Base-by-base conservation (phyloP, 2,329 filamentous ascomycete species). In the Alternaria viburni region DNA sequence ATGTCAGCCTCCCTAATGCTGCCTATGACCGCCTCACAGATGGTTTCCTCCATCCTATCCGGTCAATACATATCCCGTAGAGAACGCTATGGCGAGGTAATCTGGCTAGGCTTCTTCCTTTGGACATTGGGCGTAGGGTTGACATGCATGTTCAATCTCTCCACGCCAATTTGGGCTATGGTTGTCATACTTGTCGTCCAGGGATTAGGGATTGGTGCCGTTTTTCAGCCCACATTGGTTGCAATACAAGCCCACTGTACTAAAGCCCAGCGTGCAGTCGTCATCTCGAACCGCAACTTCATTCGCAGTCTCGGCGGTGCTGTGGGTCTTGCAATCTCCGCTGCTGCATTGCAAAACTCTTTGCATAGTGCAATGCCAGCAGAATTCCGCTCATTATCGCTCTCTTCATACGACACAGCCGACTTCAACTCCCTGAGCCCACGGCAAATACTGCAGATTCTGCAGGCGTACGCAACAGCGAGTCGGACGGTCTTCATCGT, bases 201-300 rank as follows among this genome's bases (percentile, higher is more conserved):
- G 10, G 74, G 74, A 15, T 28, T 65, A 7, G 71, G 70, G 15
- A 79, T 88, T 1, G 88, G 88, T 1, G 82, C 81, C 61, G 80
- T 82, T 6, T 85, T 86, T 65, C 85, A 86, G 62, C 84, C 85
- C 9, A 36, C 56, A n/a, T 58, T 64, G 19, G 36, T 54, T 17
- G 61, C 61, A 82, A 74, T 87, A 13, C 87, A 89, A 71, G 86
- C 87, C 0, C 72, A 76, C 41, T 70, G 68, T 21, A 80, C 82
- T 1, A 87, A 87, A 71, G 77, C 83, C 0, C 85, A 89, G 46
- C 83, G 88, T 19, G 88, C 89, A 1, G 85, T 90, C 1, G 84
- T 89, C 19, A 90, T 89, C 36, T 87, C 86, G 3, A 85, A 86
- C 55, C 83, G 88, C 1, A 90, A 90, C 68, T 90, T 90, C 71